A percentile compares a stretch with the other conserved stretches of the same genome.
phyloP scores from a whole-genome alignment of 805 yeast species.

The Peterozyma xylosa region DNA sequence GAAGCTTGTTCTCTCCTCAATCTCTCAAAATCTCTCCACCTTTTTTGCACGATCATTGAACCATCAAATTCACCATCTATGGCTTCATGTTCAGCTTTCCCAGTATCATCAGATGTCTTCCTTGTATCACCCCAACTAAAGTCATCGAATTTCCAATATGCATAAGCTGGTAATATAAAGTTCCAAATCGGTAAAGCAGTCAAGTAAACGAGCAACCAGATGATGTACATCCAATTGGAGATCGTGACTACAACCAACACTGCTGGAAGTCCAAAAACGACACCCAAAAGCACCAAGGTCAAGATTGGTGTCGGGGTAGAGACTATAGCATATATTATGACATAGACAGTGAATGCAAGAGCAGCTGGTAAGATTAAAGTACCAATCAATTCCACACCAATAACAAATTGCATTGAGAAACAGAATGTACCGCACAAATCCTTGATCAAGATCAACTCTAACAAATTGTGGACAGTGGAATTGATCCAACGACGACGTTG shows the following conservation, averaged over 20 bases:
- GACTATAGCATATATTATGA: conserved; percentile 62
- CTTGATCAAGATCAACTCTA: conserved; percentile 77
- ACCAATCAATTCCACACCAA: conserved; percentile 77
- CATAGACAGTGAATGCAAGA: conserved; percentile 73
- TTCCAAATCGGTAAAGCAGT: conserved; percentile 91
- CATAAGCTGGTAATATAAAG: conserved; percentile 76
- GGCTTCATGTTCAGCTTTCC: conserved; percentile 59
- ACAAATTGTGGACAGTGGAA: conserved; percentile 86
- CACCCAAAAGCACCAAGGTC: conserved; percentile 67
- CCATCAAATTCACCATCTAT: conserved; percentile 83
- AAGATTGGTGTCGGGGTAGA: conserved; percentile 69
- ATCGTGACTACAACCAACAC: conserved; percentile 74
- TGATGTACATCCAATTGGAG: conserved; percentile 58
- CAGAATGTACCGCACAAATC: conserved; percentile 94
- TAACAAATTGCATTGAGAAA: conserved; percentile 90
- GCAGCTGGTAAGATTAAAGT: conserved; percentile 88
- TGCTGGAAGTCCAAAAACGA: conserved; percentile 85
- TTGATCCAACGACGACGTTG: conserved; percentile 97
- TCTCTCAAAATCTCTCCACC: conserved; percentile 91
- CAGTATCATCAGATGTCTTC: conserved; percentile 64
- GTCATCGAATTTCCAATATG: conserved; percentile 94
- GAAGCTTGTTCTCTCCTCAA: conserved; percentile 28
- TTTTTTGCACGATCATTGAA: conserved; percentile 81
- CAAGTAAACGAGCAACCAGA: conserved; percentile 76
- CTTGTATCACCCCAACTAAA: conserved; percentile 96